Percentiles rank a stretch among this genome's conserved stretches.
Evolutionary conservation across 352 stramenopile species (phyloP).

Genomic region (Pythium aquatile): DNA sequence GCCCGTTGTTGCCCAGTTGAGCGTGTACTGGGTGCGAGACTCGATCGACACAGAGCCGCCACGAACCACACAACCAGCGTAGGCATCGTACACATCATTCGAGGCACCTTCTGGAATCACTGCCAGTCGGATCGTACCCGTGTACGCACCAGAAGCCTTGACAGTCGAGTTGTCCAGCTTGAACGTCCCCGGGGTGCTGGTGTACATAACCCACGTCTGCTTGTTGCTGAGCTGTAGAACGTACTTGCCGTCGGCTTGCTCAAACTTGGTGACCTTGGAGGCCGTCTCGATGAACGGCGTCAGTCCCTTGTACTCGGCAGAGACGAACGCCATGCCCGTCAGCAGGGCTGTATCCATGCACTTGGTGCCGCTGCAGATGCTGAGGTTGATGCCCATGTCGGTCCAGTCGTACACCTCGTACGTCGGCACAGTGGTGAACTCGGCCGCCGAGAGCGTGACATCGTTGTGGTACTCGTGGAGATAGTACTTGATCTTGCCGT

Average conservation of each 20-base stretch:
- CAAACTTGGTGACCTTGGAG: slow-evolving; percentile 45
- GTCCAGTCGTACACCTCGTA: slow-evolving; percentile 69
- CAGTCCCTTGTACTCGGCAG: slow-evolving; percentile 53
- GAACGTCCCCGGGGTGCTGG: slow-evolving; percentile 41
- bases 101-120: slow-evolving; percentile 42
- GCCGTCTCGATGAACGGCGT: slow-evolving; percentile 51
- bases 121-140: slow-evolving; percentile 55
- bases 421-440: slow-evolving; percentile 50
- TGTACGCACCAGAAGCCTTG: slow-evolving; percentile 38
- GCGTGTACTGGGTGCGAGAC: slow-evolving; percentile 55
- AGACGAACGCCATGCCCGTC: slow-evolving; percentile 76
- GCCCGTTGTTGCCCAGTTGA: slow-evolving; percentile 62
- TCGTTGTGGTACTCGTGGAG: slow-evolving; percentile 67
- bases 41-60: slow-evolving; percentile 51
- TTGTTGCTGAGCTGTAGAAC: slow-evolving; percentile 61
- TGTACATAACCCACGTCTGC: slow-evolving; percentile 77
- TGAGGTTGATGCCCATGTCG: slow-evolving; percentile 58
- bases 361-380: slow-evolving; percentile 44
- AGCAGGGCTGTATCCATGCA: slow-evolving; percentile 59
- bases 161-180: slow-evolving; percentile 45
- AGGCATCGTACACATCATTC: slow-evolving; percentile 53
- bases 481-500: slow-evolving; percentile 60
- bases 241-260: slow-evolving; percentile 47
- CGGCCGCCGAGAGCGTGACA: slow-evolving; percentile 55
- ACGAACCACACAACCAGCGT: slow-evolving; percentile 50